Base-by-base conservation (phyloP, 768 basidiomycete species). In the Chalciporus sphaerocephalus region DNA sequence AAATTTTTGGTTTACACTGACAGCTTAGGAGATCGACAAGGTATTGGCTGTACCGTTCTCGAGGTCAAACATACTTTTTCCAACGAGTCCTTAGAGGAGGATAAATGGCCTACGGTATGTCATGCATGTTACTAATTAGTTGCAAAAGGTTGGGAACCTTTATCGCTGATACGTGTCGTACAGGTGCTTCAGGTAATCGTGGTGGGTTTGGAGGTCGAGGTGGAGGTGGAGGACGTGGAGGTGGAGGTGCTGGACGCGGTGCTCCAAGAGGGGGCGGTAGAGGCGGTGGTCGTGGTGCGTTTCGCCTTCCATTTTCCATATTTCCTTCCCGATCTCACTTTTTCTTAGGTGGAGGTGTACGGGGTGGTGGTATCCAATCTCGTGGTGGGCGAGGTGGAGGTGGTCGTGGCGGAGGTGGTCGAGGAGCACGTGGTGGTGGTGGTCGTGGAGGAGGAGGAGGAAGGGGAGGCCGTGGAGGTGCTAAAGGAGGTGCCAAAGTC, bases 401-500 rank as follows among this genome's bases (percentile, higher is more conserved):
- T 17, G 69, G 52, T 23, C 59, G 75, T 3, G 69, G 73, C n/a
- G 68, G 74, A 12, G 71, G 78, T 10, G 72, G 76, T 16, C 66
- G 74, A 17, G 72, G 78, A n/a, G n/a, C n/a, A n/a, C n/a, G n/a
- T 28, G 69, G 73, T 27, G 61, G 67, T 15, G 68, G 77, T 20
- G 71, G 76, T 15, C 71, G 74, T 13, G 66, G 73, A 2, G 71
- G 77, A 6, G 78, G 77, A 6, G 78, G 80, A n/a, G 69, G 78
- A 12, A 62, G 83, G 1, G 83, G 85, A 5, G 83, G 78, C 10
- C 66, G 82, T 11, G 83, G 87, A 3, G 90, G 91, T 10, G 83
- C 79, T 3, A 77, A 68, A 53, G 93, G 93, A 18, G 92, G 92
- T 2, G 72, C 92, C 28, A 92, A 87, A 56, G 92, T 92, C 42